Conservation (phyloP, 768 basidiomycete genomes). For the Thelephora aurantiotincta region DNA sequence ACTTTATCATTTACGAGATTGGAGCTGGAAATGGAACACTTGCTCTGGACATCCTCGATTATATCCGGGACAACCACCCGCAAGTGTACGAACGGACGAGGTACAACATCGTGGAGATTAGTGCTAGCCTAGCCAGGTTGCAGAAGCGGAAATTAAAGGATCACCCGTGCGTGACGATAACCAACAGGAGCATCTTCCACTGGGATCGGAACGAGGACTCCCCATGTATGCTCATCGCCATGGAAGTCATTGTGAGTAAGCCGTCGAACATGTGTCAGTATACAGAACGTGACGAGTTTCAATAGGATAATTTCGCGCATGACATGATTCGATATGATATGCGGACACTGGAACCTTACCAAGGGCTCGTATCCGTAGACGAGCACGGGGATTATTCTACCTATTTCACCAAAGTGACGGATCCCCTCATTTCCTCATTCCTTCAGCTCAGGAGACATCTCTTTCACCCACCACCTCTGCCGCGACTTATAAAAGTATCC, state of each 20-base stretch:
- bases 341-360: conserved; percentile 64
- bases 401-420: conserved; percentile 71
- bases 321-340: conserved; percentile 88
- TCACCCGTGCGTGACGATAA: conserved; percentile 56
- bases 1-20: conserved; percentile 92
- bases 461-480: conserved; percentile 42
- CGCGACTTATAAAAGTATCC: conserved; percentile 38
- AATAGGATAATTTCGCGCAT: conserved; percentile 90
- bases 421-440: conserved; percentile 72
- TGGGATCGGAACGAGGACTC: conserved; percentile 66
- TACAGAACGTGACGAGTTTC: background rate
- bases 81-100: conserved; percentile 88
- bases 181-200: conserved; percentile 73
- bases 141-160: conserved; percentile 55
- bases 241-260: conserved; percentile 82
- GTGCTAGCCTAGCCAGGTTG: conserved; percentile 53
- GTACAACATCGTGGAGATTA: conserved; percentile 95
- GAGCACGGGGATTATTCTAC: conserved; percentile 69
- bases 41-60: conserved; percentile 78
- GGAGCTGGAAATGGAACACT: conserved; percentile 97
- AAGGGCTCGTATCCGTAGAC: conserved; percentile 72
- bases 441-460: conserved; percentile 52
- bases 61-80: conserved; percentile 61
- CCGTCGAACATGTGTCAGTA: conserved; percentile 1
- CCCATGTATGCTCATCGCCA: conserved; percentile 85